Evolutionary conservation across 768 basidiomycete genomes (phyloP).

Genomic region (Amanita thiersii): DNA sequence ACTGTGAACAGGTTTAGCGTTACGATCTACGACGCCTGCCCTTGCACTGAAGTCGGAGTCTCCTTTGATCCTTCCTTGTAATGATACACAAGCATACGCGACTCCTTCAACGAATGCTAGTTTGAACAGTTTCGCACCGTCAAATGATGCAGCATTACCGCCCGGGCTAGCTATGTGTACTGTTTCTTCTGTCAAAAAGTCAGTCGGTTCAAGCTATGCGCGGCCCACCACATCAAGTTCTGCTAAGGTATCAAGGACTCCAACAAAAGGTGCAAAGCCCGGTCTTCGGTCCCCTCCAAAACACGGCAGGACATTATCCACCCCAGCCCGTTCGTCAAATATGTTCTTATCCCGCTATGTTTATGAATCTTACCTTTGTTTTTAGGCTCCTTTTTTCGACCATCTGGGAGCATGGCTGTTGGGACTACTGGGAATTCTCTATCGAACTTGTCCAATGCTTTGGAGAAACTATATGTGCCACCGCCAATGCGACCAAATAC

Average conservation of each 20-base stretch:
- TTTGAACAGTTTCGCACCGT: slow-evolving; percentile 5
- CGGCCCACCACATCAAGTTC: slow-evolving; percentile 14
- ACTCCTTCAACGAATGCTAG: neutral
- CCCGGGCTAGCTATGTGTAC: slow-evolving; percentile 26
- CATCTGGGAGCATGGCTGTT: slow-evolving; percentile 12
- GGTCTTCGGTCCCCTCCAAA: slow-evolving; percentile 1
- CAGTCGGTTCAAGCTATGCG: slow-evolving; percentile 7
- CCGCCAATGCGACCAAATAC: slow-evolving; percentile 62
- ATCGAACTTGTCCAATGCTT: slow-evolving; percentile 57
- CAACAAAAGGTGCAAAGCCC: slow-evolving; percentile 10
- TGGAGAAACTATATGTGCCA: slow-evolving; percentile 64
- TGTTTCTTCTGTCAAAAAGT: slow-evolving; percentile 18
- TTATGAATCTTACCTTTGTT: neutral
- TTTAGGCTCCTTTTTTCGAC: slow-evolving; percentile 11
- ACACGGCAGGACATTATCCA: slow-evolving; percentile 6
- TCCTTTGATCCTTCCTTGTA: neutral
- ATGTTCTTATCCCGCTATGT: neutral
- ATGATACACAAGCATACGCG: neutral
- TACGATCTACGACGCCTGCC: neutral
- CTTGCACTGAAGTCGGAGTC: neutral
- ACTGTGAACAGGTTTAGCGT: neutral
- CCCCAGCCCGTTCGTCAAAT: slow-evolving; percentile 11
- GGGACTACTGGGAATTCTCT: slow-evolving; percentile 25
- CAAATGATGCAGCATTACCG: slow-evolving; percentile 7
- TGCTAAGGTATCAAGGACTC: slow-evolving; percentile 20